phyloP scores from a whole-genome alignment of 371 early-diverging fungal species.

The Mucor ambiguus region DNA sequence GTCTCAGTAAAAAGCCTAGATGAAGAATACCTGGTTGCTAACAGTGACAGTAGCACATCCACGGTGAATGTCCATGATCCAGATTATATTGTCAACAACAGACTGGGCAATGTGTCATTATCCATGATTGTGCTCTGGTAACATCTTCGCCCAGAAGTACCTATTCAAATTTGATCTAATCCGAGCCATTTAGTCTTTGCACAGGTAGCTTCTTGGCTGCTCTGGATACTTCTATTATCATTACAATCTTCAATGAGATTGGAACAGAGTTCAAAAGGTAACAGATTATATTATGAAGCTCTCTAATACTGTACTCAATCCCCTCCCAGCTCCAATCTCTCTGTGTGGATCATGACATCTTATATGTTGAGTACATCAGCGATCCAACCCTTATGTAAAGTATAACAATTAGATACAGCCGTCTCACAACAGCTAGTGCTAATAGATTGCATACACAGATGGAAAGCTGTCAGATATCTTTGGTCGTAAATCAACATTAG shows the following conservation, averaged over 20 bases:
- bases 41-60: not conserved
- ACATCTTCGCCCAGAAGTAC: not conserved
- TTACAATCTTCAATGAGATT: slow-evolving; percentile 77
- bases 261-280: slow-evolving; percentile 69
- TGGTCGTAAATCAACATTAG: slow-evolving; percentile 40
- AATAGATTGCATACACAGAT: slow-evolving; percentile 11
- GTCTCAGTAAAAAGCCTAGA: slow-evolving; percentile 1
- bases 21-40: slow-evolving; percentile 8
- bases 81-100: slow-evolving; percentile 15
- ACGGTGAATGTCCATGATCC: slow-evolving; percentile 11
- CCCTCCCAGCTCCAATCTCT: slow-evolving; percentile 36
- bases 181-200: slow-evolving; percentile 30
- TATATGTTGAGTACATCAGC: slow-evolving; percentile 76
- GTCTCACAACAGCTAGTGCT: not conserved
- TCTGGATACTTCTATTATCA: slow-evolving; percentile 77
- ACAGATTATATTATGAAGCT: not conserved
- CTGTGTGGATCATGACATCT: slow-evolving; percentile 74
- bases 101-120: slow-evolving; percentile 17
- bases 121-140: slow-evolving; percentile 18
- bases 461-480: slow-evolving; percentile 43
- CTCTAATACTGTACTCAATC: not conserved
- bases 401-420: not conserved
- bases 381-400: slow-evolving; percentile 72
- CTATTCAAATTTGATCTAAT: not conserved
- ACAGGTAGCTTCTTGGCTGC: slow-evolving; percentile 66